phyloP scores from a whole-genome alignment of 352 stramenopile species.

The Phytophthora agathidicida region DNA sequence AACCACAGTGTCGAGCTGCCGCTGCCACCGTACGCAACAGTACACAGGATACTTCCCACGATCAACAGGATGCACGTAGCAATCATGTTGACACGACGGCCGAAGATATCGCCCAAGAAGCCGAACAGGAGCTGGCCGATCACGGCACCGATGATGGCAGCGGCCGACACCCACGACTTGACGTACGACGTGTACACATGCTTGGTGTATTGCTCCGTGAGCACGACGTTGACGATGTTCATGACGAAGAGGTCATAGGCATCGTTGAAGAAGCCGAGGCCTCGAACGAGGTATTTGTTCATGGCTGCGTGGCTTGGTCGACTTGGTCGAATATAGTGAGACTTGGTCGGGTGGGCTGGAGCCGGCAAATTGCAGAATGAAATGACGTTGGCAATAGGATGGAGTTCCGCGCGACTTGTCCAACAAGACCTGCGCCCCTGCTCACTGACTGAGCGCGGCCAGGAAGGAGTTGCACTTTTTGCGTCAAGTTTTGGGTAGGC shows the following conservation, averaged over 20 bases:
- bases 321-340: constrained; percentile 3
- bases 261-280: constrained; percentile 68
- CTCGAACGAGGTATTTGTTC: constrained; percentile 62
- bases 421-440: no score
- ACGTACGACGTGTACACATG: constrained; percentile 61
- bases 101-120: constrained; percentile 58
- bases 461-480: no score
- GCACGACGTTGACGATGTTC: constrained; percentile 72
- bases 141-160: constrained; percentile 55
- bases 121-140: constrained; percentile 64
- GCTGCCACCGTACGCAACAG: constrained; percentile 34
- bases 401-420: no score
- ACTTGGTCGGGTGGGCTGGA: constrained; percentile 1
- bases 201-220: constrained; percentile 65
- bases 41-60: constrained; percentile 54
- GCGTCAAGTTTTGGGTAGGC: no score
- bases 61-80: constrained; percentile 57
- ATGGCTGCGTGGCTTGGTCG: constrained; percentile 30
- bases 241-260: constrained; percentile 75
- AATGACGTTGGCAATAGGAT: no score
- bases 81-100: constrained; percentile 68
- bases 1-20: constrained; percentile 44
- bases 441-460: no score
- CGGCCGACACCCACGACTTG: constrained; percentile 59
- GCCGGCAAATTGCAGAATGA: constrained; percentile 19